Conservation (phyloP, 257 asterid genomes). For the Solanum pinnatisectum region DNA sequence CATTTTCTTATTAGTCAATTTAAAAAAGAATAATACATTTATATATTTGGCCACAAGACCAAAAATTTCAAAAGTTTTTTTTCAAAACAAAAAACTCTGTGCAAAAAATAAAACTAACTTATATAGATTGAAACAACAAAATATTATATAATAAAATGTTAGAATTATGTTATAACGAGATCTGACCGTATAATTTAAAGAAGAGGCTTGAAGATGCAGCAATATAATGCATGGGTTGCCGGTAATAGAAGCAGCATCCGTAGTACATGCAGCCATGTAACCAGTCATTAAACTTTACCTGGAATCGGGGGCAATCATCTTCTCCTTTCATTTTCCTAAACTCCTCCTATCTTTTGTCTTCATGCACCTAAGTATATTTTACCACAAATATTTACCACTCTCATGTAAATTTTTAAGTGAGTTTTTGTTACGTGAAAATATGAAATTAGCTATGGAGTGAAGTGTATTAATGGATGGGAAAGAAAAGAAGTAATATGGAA, state of each 20-base stretch:
- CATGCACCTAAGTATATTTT: neutral
- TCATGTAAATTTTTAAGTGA: no score
- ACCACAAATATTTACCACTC: no score
- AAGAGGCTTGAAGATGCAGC: neutral
- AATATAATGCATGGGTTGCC: conserved; percentile 5
- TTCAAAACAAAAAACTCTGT: no score
- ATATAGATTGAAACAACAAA: no score
- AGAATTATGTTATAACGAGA: neutral
- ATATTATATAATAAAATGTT: no score
- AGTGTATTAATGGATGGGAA: neutral
- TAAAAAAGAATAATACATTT: no score
- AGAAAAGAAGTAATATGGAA: neutral
- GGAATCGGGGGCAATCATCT: neutral
- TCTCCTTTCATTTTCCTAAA: neutral
- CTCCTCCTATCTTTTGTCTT: neutral
- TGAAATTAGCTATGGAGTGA: neutral
- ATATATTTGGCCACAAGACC: no score
- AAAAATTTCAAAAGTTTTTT: no score
- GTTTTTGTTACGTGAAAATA: no score
- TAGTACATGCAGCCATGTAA: conserved; percentile 1
- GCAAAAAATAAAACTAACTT: no score
- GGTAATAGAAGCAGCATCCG: conserved; percentile 4
- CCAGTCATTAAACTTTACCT: neutral
- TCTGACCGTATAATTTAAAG: neutral
- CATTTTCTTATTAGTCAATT: no score